These are phyloP conservation scores for Herpetospermum pedunculosum DNA, from an alignment of 306 rosid species.

Conservation along the genomic window DNA sequence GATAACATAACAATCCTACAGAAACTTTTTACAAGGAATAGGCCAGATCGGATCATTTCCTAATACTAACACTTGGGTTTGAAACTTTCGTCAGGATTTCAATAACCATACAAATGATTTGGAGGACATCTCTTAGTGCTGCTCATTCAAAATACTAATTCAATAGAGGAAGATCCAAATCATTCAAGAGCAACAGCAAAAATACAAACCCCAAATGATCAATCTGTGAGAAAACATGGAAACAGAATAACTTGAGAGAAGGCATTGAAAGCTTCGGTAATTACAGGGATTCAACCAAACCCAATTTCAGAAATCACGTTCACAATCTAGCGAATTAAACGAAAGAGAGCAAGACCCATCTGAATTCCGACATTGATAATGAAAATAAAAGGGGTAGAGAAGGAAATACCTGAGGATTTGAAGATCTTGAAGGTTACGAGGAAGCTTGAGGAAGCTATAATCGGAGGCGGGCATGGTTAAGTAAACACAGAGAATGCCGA, in stretches of 20 bases:
- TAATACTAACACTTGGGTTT: neutral
- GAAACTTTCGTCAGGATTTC: neutral
- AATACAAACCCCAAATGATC: conserved; percentile 38
- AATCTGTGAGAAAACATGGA: conserved; percentile 49
- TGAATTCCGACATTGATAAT: neutral
- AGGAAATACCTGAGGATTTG: conserved; percentile 64
- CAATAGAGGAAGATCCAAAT: conserved; percentile 49
- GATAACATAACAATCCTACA: neutral
- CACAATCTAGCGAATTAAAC: conserved; percentile 46
- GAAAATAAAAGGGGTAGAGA: no score
- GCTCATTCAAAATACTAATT: neutral
- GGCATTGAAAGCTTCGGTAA: conserved; percentile 45
- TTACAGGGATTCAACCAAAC: conserved; percentile 43
- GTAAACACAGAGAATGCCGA: conserved; percentile 56
- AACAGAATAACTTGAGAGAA: conserved; percentile 38
- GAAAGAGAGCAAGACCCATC: conserved; percentile 2
- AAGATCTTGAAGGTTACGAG: conserved; percentile 76
- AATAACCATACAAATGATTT: neutral
- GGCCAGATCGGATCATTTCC: neutral
- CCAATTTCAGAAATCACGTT: conserved; percentile 42
- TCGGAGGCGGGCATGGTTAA: conserved; percentile 87
- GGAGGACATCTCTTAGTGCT: neutral
- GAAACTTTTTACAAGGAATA: neutral
- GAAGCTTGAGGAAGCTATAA: conserved; percentile 95
- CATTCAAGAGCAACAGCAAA: conserved; percentile 46